A percentile compares a stretch with the other conserved stretches of the same genome.
These are phyloP conservation scores for Aphanomyces astaci DNA, from an alignment of 352 stramenopile species.

Conservation along the genomic window DNA sequence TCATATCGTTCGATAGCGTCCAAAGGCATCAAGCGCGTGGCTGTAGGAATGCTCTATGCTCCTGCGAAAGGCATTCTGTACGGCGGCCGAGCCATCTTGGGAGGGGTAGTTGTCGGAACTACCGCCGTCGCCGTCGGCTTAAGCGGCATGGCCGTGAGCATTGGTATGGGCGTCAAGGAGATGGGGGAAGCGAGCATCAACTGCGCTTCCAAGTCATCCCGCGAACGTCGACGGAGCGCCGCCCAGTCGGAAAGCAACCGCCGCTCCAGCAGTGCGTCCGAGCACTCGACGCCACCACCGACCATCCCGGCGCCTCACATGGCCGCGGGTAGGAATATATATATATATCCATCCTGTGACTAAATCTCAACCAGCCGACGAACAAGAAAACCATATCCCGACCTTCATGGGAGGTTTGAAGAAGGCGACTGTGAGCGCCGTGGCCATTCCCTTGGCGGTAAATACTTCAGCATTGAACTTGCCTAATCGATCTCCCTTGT, in stretches of 20 bases:
- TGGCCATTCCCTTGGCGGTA: conserved; percentile 74
- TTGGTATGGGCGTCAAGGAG: conserved; percentile 77
- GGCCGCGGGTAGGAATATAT: too few relatives aligned
- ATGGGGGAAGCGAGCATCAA: conserved; percentile 82
- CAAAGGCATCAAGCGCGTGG: conserved; percentile 70
- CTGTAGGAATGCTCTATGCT: conserved; percentile 71
- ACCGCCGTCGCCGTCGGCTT: conserved; percentile 64
- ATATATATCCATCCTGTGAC: too few relatives aligned
- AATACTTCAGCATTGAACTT: conserved; percentile 13
- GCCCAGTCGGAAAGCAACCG: too few relatives aligned
- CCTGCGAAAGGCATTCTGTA: conserved; percentile 75
- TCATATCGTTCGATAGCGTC: neutral
- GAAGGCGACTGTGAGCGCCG: conserved; percentile 75
- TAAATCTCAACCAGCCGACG: too few relatives aligned
- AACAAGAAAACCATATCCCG: conserved; percentile 56
- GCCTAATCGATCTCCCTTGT: neutral
- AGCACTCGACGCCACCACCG: too few relatives aligned
- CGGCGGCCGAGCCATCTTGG: conserved; percentile 71
- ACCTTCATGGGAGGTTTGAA: conserved; percentile 81
- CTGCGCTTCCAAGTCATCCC: conserved; percentile 41
- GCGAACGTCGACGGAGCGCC: conserved; percentile 16
- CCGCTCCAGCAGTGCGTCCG: conserved; percentile 17
- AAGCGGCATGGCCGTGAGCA: conserved; percentile 72
- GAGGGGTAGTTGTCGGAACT: conserved; percentile 78
- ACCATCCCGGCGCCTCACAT: too few relatives aligned